phyloP scores from a whole-genome alignment of 164 flowering plant species.

The Sextonia rubra region DNA sequence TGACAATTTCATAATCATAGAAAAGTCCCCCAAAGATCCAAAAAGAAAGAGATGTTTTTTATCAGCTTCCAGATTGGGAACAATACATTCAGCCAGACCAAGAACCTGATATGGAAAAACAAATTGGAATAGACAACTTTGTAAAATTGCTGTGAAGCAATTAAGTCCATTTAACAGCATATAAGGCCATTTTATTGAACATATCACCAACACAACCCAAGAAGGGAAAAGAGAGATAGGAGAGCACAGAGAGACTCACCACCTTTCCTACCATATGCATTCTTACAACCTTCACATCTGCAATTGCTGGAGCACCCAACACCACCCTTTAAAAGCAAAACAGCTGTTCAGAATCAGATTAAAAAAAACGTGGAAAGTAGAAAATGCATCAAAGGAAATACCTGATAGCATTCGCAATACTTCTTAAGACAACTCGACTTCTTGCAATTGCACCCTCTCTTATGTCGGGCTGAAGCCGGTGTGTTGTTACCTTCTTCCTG shows the following conservation, averaged over 20 bases:
- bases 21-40: no score
- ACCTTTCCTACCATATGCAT: constrained; percentile 67
- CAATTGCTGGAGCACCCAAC: constrained; percentile 95
- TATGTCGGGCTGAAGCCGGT: constrained; percentile 95
- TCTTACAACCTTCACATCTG: constrained; percentile 96
- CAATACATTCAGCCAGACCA: neutral
- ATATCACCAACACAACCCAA: neutral
- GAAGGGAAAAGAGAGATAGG: neutral
- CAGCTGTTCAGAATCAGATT: constrained; percentile 14
- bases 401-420: constrained; percentile 99
- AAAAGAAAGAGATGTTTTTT: neutral
- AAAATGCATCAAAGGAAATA: constrained; percentile 20
- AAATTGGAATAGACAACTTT: neutral
- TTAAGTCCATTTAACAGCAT: neutral
- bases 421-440: constrained; percentile 93
- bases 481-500: constrained; percentile 81
- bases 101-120: neutral
- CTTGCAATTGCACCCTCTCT: constrained; percentile 99
- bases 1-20: no score
- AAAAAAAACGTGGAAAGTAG: constrained; percentile 7
- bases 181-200: neutral
- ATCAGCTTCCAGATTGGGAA: neutral
- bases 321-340: constrained; percentile 57
- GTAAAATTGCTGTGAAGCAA: neutral
- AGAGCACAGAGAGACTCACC: constrained; percentile 40